phyloP scores from a whole-genome alignment of 495 filamentous ascomycete species.

The Jackrogersella minutella region DNA sequence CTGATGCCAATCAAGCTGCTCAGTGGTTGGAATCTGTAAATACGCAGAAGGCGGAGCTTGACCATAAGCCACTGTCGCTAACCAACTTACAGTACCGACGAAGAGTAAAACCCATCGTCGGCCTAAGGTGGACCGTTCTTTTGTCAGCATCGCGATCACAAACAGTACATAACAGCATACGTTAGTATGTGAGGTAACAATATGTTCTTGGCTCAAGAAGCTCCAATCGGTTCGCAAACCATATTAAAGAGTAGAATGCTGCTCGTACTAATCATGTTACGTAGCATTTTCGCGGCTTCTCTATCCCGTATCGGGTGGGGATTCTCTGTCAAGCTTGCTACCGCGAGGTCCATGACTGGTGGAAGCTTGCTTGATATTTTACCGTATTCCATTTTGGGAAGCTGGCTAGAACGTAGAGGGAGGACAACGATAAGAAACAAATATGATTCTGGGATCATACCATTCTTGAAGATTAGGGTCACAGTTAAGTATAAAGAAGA shows the following conservation, averaged over 20 bases:
- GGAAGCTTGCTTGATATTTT: constrained; percentile 20
- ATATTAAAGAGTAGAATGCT: background rate
- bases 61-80: background rate
- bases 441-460: background rate
- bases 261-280: background rate
- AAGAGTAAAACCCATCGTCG: constrained; percentile 8
- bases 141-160: constrained; percentile 8
- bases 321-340: constrained; percentile 10
- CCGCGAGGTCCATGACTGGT: constrained; percentile 24
- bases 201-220: background rate
- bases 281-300: constrained; percentile 18
- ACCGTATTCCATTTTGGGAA: constrained; percentile 33
- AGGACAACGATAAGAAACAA: background rate
- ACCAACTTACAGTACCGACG: background rate
- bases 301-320: constrained; percentile 23
- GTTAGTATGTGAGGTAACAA: background rate
- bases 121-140: background rate
- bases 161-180: background rate
- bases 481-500: background rate
- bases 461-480: background rate
- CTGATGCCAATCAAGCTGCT: constrained; percentile 40
- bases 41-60: constrained; percentile 37
- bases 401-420: background rate
- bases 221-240: background rate
- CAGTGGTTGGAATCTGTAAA: constrained; percentile 25